These are phyloP conservation scores for Babjeviella inositovora DNA, from an alignment of 805 yeast genomes.

Conservation along the genomic window DNA sequence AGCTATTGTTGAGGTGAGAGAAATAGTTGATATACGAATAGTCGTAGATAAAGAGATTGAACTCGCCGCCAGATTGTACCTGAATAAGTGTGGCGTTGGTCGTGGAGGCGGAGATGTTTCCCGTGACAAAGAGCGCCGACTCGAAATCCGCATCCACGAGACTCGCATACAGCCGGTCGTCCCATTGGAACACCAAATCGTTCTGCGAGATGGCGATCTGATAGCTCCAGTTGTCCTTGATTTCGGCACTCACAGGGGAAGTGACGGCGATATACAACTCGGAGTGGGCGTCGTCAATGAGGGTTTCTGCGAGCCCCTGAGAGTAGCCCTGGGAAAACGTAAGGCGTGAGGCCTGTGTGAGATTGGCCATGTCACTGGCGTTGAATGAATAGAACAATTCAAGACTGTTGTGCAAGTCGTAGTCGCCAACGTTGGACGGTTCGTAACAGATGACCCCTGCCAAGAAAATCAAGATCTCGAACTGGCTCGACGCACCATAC, in stretches of 20 bases:
- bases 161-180: conserved; percentile 31
- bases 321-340: conserved; percentile 10
- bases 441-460: too few relatives aligned
- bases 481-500: too few relatives aligned
- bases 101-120: conserved; percentile 15
- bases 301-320: conserved; percentile 6
- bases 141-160: conserved; percentile 58
- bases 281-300: conserved; percentile 3
- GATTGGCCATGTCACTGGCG: too few relatives aligned
- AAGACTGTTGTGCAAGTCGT: too few relatives aligned
- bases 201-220: conserved; percentile 51
- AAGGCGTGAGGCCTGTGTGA: too few relatives aligned
- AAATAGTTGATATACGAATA: conserved; percentile 17
- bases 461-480: too few relatives aligned
- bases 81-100: conserved; percentile 5
- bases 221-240: conserved; percentile 33
- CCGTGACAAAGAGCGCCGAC: conserved; percentile 52
- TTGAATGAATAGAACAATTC: too few relatives aligned
- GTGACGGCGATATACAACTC: conserved; percentile 6
- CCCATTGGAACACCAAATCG: conserved; percentile 59
- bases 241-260: conserved; percentile 3
- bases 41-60: conserved; percentile 30
- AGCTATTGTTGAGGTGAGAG: conserved; percentile 28
- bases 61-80: conserved; percentile 7
- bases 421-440: too few relatives aligned